These are phyloP conservation scores for Mycena olivaceomarginata DNA, from an alignment of 768 basidiomycete genomes.

Conservation along the genomic window DNA sequence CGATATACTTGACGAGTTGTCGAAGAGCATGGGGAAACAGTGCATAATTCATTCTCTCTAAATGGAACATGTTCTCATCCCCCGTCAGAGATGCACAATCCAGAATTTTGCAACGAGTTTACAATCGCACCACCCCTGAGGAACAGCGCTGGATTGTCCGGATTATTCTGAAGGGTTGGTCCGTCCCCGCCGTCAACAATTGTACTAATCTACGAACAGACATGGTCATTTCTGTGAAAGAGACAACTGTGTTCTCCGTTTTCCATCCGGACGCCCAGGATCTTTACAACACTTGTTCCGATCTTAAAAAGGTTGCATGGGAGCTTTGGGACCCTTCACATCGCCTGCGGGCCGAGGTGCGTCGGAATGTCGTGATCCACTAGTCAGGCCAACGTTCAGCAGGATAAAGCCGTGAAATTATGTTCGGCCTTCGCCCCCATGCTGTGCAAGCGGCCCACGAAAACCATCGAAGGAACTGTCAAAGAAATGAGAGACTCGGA, in stretches of 20 bases:
- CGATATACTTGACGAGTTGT: slow-evolving; percentile 84
- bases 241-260: slow-evolving; percentile 92
- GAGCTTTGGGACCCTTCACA: slow-evolving; percentile 86
- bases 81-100: slow-evolving; percentile 82
- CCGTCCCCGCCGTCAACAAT: background rate
- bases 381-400: background rate
- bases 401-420: slow-evolving; percentile 91
- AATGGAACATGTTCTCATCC: slow-evolving; percentile 37
- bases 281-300: slow-evolving; percentile 97
- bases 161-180: slow-evolving; percentile 93
- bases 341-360: slow-evolving; percentile 79
- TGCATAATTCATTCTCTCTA: slow-evolving; percentile 55
- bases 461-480: slow-evolving; percentile 88
- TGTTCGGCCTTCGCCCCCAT: slow-evolving; percentile 95
- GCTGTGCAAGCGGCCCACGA: slow-evolving; percentile 93
- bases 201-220: slow-evolving; percentile 66
- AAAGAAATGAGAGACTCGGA: slow-evolving; percentile 86
- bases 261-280: slow-evolving; percentile 97
- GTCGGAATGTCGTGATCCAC: background rate
- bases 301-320: slow-evolving; percentile 95
- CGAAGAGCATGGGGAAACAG: slow-evolving; percentile 85
- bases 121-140: slow-evolving; percentile 86
- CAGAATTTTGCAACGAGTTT: slow-evolving; percentile 84
- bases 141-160: slow-evolving; percentile 98
- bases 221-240: slow-evolving; percentile 94